Evolutionary conservation across 2,329 filamentous ascomycete species (phyloP).

Genomic region (Cercospora nicotianae): DNA sequence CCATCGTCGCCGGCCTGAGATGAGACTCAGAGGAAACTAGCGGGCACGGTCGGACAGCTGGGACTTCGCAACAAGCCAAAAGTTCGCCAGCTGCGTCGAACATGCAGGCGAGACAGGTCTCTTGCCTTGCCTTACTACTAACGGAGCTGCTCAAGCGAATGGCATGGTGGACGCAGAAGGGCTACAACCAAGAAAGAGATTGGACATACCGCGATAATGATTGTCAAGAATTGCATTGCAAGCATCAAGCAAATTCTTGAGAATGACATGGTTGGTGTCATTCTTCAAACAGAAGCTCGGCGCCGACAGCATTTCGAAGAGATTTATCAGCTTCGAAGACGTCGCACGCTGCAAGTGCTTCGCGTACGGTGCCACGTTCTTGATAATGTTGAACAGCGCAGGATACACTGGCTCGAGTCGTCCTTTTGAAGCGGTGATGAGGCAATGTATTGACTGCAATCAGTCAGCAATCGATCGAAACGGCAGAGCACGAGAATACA

Average conservation of each 20-base stretch:
- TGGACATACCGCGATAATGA: slow-evolving; percentile 48
- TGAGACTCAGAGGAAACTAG: background rate
- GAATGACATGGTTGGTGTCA: slow-evolving; percentile 80
- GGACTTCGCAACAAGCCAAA: background rate
- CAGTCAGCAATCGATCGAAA: slow-evolving; percentile 10
- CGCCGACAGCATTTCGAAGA: slow-evolving; percentile 89
- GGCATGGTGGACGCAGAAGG: background rate
- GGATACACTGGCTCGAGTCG: slow-evolving; percentile 90
- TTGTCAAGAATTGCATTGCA: slow-evolving; percentile 90
- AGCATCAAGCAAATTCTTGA: slow-evolving; percentile 81
- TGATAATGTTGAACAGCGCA: slow-evolving; percentile 85
- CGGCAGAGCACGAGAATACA: slow-evolving; percentile 37
- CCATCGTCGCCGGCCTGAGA: background rate
- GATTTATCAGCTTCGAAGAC: slow-evolving; percentile 78
- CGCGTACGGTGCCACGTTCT: slow-evolving; percentile 85
- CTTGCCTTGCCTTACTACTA: background rate
- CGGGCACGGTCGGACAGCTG: background rate
- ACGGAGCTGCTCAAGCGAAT: background rate
- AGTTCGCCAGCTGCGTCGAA: background rate
- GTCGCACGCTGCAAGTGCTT: slow-evolving; percentile 73
- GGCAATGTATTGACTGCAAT: slow-evolving; percentile 76
- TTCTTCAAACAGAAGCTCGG: slow-evolving; percentile 90
- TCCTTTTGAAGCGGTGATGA: slow-evolving; percentile 89
- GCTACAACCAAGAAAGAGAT: background rate
- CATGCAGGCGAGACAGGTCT: background rate